phyloP scores from a whole-genome alignment of 2,329 filamentous ascomycete species.

The Aspergillus chevalieri region DNA sequence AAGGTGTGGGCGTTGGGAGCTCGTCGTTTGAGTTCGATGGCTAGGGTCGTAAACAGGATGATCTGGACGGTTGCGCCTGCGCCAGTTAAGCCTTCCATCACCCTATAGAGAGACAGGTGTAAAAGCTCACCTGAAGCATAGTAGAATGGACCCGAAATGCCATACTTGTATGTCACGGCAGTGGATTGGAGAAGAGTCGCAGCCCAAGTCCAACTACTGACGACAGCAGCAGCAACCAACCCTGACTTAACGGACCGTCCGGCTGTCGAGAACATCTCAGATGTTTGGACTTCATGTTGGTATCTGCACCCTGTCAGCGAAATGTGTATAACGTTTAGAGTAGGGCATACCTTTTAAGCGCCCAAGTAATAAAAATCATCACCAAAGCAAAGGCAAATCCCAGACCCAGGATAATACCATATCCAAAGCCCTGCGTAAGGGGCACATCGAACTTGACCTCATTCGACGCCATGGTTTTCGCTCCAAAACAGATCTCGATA shows the following conservation, averaged over 20 bases:
- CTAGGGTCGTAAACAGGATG: slow-evolving; percentile 80
- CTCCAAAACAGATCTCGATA: too few relatives aligned
- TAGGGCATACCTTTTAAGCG: slow-evolving; percentile 52
- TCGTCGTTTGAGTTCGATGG: slow-evolving; percentile 80
- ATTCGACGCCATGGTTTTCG: slow-evolving; percentile 16
- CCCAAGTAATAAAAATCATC: slow-evolving; percentile 68
- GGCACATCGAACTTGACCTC: slow-evolving; percentile 26
- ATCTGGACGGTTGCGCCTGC: slow-evolving; percentile 74
- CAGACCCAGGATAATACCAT: slow-evolving; percentile 70
- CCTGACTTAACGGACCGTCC: slow-evolving; percentile 85
- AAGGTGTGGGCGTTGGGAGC: slow-evolving; percentile 83
- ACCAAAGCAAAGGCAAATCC: slow-evolving; percentile 68
- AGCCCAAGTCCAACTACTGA: slow-evolving; percentile 90
- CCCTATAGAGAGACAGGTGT: slow-evolving; percentile 11
- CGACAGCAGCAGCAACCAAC: slow-evolving; percentile 80
- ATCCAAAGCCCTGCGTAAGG: slow-evolving; percentile 59
- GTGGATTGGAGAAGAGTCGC: slow-evolving; percentile 74
- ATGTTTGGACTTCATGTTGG: slow-evolving; percentile 72
- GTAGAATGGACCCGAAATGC: slow-evolving; percentile 61
- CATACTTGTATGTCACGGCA: slow-evolving; percentile 75
- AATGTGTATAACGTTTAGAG: neutral
- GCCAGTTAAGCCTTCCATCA: slow-evolving; percentile 15
- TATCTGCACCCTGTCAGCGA: slow-evolving; percentile 38
- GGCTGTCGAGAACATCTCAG: slow-evolving; percentile 87
- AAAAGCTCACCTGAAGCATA: slow-evolving; percentile 52